Conservation (phyloP, 1,284 basidiomycete species). For the Veloboletus limbatus region DNA sequence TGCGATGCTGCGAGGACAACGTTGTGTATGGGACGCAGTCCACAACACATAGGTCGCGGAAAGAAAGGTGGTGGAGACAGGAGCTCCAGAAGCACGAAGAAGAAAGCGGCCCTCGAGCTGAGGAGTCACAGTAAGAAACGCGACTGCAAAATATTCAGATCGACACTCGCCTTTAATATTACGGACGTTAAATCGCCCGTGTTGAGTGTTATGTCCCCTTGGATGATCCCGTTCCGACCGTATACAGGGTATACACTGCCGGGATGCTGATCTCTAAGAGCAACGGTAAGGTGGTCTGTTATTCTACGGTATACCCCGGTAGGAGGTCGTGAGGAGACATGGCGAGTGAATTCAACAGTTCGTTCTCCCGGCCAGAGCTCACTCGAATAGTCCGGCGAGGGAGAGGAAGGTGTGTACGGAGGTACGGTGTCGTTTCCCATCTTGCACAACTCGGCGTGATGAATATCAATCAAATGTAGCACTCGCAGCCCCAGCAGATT, state of each 20-base stretch:
- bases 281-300: conserved; percentile 29
- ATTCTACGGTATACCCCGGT: conserved; percentile 31
- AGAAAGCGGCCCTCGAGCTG: conserved; percentile 29
- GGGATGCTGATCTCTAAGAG: conserved; percentile 24
- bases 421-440: conserved; percentile 19
- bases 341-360: conserved; percentile 20
- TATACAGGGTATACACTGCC: conserved; percentile 25
- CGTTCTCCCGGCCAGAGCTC: conserved; percentile 26
- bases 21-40: conserved; percentile 12
- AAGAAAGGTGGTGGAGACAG: conserved; percentile 19
- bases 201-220: conserved; percentile 24
- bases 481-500: too few relatives aligned
- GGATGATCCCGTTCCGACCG: conserved; percentile 21
- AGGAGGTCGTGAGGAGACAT: conserved; percentile 3
- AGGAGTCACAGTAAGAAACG: conserved; percentile 3
- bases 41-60: conserved; percentile 21
- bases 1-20: conserved; percentile 24
- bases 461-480: not conserved
- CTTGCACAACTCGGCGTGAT: not conserved
- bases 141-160: not conserved
- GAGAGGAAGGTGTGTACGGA: conserved; percentile 24
- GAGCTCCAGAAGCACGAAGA: conserved; percentile 14
- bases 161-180: conserved; percentile 22
- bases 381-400: conserved; percentile 28
- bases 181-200: conserved; percentile 18